phyloP scores from a whole-genome alignment of 75 land plant genomes.

The Larix kaempferi region DNA sequence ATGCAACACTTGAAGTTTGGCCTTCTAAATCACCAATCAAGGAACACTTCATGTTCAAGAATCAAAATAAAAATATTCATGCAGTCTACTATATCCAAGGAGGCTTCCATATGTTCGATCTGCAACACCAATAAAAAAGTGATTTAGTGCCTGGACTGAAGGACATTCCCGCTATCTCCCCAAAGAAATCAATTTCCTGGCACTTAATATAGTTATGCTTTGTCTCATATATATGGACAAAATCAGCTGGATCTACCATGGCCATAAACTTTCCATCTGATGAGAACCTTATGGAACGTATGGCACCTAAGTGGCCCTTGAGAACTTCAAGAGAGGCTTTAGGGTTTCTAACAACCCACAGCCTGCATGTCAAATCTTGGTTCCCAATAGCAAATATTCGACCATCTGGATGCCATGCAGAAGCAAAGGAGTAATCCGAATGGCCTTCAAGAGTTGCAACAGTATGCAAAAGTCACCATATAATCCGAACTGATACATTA shows the following conservation, averaged over 20 bases:
- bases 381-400: slow-evolving; percentile 86
- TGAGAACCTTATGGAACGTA: slow-evolving; percentile 82
- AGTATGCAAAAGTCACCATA: slow-evolving; percentile 31
- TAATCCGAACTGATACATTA: not conserved
- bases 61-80: slow-evolving; percentile 60
- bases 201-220: slow-evolving; percentile 54
- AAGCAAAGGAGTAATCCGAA: slow-evolving; percentile 91
- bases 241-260: slow-evolving; percentile 93
- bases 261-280: slow-evolving; percentile 89
- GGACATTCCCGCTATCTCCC: slow-evolving; percentile 89
- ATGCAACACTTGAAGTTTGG: not conserved
- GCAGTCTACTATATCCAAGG: slow-evolving; percentile 60
- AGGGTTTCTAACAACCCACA: slow-evolving; percentile 80
- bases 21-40: not conserved
- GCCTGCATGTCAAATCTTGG: slow-evolving; percentile 91
- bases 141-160: slow-evolving; percentile 90
- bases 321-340: slow-evolving; percentile 69
- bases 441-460: slow-evolving; percentile 61
- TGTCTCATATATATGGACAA: slow-evolving; percentile 83
- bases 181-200: slow-evolving; percentile 93
- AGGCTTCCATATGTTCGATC: slow-evolving; percentile 93
- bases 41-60: slow-evolving; percentile 15
- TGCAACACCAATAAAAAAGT: slow-evolving; percentile 76
- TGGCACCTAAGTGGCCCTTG: slow-evolving; percentile 84
- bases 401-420: slow-evolving; percentile 97